Evolutionary conservation across 2,329 filamentous ascomycete genomes (phyloP).

Genomic region (Albophoma yamanashiensis): DNA sequence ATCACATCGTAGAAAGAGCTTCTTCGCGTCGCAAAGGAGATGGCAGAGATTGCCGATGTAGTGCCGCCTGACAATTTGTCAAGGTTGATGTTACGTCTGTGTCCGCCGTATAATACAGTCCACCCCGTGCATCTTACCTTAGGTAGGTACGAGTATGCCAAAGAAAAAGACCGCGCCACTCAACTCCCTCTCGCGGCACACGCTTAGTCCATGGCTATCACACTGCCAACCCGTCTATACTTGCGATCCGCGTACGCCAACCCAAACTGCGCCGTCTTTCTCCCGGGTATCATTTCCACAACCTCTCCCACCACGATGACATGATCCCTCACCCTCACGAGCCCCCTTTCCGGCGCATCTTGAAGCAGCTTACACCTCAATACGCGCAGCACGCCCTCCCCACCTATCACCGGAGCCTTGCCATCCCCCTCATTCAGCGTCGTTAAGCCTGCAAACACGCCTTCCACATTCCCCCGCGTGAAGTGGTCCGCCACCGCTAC

Average conservation of each 20-base stretch:
- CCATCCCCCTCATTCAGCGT: slow-evolving; percentile 8
- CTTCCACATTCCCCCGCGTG: slow-evolving; percentile 33
- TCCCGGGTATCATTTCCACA: slow-evolving; percentile 28
- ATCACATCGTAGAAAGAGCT: not conserved
- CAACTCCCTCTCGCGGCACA: not conserved
- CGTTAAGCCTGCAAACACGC: slow-evolving; percentile 27
- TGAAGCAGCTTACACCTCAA: slow-evolving; percentile 30
- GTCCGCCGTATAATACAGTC: not conserved
- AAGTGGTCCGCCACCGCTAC: slow-evolving; percentile 41
- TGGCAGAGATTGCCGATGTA: not conserved
- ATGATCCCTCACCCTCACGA: slow-evolving; percentile 39
- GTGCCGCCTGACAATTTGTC: not conserved
- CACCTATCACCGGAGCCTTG: slow-evolving; percentile 31
- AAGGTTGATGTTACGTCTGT: not conserved
- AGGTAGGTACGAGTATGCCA: too few species aligned
- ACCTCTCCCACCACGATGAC: slow-evolving; percentile 43
- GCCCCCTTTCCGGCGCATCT: slow-evolving; percentile 25
- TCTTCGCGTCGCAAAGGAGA: not conserved
- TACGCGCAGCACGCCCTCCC: slow-evolving; percentile 42
- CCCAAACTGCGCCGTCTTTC: slow-evolving; percentile 26
- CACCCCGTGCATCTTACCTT: not conserved
- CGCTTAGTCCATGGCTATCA: not conserved
- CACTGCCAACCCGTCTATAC: slow-evolving; percentile 32
- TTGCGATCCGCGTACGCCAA: slow-evolving; percentile 38
- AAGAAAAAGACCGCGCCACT: not conserved